phyloP scores from a whole-genome alignment of 2,329 filamentous ascomycete species.

The Phyllosticta citriasiana region DNA sequence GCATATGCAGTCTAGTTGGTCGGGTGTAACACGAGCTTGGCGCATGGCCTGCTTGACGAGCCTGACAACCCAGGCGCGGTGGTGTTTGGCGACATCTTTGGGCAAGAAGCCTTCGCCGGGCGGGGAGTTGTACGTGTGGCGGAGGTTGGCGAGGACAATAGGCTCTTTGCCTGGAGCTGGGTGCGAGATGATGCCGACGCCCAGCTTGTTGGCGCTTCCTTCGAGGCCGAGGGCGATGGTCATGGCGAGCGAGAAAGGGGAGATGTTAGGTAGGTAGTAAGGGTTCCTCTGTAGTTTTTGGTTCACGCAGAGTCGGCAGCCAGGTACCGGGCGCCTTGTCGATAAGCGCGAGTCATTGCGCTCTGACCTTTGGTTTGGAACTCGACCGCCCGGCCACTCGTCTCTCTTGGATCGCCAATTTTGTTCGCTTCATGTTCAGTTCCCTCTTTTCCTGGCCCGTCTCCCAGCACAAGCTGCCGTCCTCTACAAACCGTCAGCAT shows the following conservation, averaged over 20 bases:
- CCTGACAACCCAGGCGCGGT: slow-evolving; percentile 72
- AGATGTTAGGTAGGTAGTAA: neutral
- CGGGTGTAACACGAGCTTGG: slow-evolving; percentile 44
- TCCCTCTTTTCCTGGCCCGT: neutral
- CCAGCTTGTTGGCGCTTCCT: slow-evolving; percentile 96
- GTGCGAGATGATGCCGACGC: slow-evolving; percentile 85
- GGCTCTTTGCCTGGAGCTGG: slow-evolving; percentile 36
- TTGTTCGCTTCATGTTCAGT: neutral
- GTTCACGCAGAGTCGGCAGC: too few relatives aligned
- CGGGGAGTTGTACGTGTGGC: slow-evolving; percentile 86
- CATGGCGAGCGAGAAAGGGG: neutral
- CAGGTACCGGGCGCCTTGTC: neutral
- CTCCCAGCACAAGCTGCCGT: neutral
- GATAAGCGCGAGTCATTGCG: neutral
- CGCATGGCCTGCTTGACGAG: slow-evolving; percentile 72
- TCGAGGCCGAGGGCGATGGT: slow-evolving; percentile 69
- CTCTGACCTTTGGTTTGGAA: neutral
- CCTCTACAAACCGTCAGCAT: neutral
- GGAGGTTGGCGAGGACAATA: slow-evolving; percentile 76
- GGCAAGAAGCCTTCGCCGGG: slow-evolving; percentile 91
- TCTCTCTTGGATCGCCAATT: neutral
- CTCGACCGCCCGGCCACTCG: neutral
- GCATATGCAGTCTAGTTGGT: slow-evolving; percentile 81
- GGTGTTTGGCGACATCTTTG: slow-evolving; percentile 90
- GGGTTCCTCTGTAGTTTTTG: too few relatives aligned